Conservation (phyloP, 1,139 yeast species). For the Diutina siamensis region DNA sequence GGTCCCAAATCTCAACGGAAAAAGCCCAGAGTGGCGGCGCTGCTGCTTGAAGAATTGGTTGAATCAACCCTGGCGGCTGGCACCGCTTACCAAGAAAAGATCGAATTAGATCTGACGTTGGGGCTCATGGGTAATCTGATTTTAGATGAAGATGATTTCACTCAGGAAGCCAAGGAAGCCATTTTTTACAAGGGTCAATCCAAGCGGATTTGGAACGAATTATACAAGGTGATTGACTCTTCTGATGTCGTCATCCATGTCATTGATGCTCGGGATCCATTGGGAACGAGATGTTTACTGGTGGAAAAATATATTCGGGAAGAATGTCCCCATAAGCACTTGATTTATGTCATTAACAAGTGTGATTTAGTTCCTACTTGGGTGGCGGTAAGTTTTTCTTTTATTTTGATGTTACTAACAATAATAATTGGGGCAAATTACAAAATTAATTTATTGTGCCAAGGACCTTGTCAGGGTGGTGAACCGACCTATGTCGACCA, state of each 20-base stretch:
- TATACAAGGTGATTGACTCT: conserved; percentile 93
- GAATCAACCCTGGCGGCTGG: conserved; percentile 46
- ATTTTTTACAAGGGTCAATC: conserved; percentile 96
- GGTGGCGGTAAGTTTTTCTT: conserved; percentile 88
- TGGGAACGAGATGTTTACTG: conserved; percentile 88
- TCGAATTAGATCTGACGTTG: conserved; percentile 61
- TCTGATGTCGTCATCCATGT: conserved; percentile 96
- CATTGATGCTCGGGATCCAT: conserved; percentile 92
- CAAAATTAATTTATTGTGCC: no score
- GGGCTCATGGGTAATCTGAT: conserved; percentile 68
- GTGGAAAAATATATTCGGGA: conserved; percentile 88
- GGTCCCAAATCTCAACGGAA: conserved; percentile 95
- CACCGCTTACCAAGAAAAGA: conserved; percentile 56
- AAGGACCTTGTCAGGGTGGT: conserved; percentile 69
- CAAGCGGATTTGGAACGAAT: conserved; percentile 96
- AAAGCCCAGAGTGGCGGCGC: conserved; percentile 65
- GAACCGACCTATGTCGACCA: conserved; percentile 12
- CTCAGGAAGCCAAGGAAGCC: conserved; percentile 87
- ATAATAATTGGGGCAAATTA: no score
- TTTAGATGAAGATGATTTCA: conserved; percentile 65
- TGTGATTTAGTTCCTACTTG: conserved; percentile 98
- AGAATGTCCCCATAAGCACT: conserved; percentile 94
- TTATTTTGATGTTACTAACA: conserved; percentile 9
- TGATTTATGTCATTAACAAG: conserved; percentile 88
- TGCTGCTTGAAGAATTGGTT: conserved; percentile 77